Evolutionary conservation across 2,329 filamentous ascomycete species (phyloP), one percentile per base, ranked within the genome.

Genomic region (Mycogone perniciosa): DNA sequence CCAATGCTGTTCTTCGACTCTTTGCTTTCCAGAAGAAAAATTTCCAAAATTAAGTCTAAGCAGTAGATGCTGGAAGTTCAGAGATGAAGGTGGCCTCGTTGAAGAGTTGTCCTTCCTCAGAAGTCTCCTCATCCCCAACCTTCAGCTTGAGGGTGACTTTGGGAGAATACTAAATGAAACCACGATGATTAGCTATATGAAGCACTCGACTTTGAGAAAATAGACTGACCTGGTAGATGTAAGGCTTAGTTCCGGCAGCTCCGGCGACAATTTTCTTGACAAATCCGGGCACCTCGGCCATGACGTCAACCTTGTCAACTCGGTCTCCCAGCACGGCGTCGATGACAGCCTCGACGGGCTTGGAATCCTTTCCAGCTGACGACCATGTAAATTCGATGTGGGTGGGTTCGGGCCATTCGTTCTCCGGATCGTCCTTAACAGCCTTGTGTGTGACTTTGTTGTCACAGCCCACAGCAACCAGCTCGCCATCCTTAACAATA

Each of bases 51-150:
- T 20, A 13, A 27, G 37, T n/a, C 8, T 27, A 29, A 26, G 27
- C 40, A 42, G 10, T 27, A 41, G 37, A 31, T n/a, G 27, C 43
- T 46, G 54, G 50, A 53, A 56, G 49, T 56, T 74, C 85, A 47
- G 86, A 90, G 71, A 99, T 95, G 74, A 97, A 99, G n/a, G 91
- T 96, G 3, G 93, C 90, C 73, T 99, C 93, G 51, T 81, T 82
- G 71, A 95, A 95, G 49, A 95, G 71, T 43, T 72, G 75, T 44
- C 93, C 93, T 64, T 90, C 76, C 69, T 97, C 92, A 13, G 77
- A 75, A 55, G 84, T 80, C 62, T 91, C 86, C 61, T 88, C 77
- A 52, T 90, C 90, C 44, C 88, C 90, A 56, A 92, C 77, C 71
- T 91, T 93, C 60, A 99, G 63, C 76, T 93, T 92, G 59, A 99